Evolutionary conservation across 306 rosid genomes (phyloP).

Genomic region (Vigna angularis): DNA sequence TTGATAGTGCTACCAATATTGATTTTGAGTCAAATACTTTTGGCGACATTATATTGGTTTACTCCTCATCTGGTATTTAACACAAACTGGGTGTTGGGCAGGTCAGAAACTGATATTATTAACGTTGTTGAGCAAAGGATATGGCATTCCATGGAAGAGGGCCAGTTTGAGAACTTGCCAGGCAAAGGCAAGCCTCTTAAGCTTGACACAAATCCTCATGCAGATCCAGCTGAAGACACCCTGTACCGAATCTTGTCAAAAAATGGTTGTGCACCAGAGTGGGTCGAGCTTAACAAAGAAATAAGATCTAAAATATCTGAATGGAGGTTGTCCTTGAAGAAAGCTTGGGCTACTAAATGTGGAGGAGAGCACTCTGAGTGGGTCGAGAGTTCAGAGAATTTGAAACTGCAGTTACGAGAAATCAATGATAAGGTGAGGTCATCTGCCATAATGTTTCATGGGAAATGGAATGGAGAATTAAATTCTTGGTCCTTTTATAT

Average conservation of each 20-base stretch:
- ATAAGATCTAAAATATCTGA: conserved; percentile 64
- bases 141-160: conserved; percentile 98
- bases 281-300: conserved; percentile 96
- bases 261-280: conserved; percentile 87
- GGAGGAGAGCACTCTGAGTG: conserved; percentile 61
- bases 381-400: conserved; percentile 60
- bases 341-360: conserved; percentile 63
- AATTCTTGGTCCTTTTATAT: conserved; percentile 30
- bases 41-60: conserved; percentile 19
- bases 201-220: conserved; percentile 78
- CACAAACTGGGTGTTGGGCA: conserved; percentile 43
- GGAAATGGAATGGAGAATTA: conserved; percentile 14
- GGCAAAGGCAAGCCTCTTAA: conserved; percentile 94
- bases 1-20: not conserved
- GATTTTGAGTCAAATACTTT: conserved; percentile 2
- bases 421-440: conserved; percentile 73
- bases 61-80: conserved; percentile 16
- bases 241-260: conserved; percentile 74
- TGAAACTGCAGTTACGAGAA: conserved; percentile 63
- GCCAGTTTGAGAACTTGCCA: conserved; percentile 84
- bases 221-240: conserved; percentile 93
- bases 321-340: conserved; percentile 69
- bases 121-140: conserved; percentile 94
- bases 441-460: not conserved
- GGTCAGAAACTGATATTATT: conserved; percentile 86